Base-by-base conservation (phyloP, 257 asterid genomes). In the Pogostemon cablin region DNA sequence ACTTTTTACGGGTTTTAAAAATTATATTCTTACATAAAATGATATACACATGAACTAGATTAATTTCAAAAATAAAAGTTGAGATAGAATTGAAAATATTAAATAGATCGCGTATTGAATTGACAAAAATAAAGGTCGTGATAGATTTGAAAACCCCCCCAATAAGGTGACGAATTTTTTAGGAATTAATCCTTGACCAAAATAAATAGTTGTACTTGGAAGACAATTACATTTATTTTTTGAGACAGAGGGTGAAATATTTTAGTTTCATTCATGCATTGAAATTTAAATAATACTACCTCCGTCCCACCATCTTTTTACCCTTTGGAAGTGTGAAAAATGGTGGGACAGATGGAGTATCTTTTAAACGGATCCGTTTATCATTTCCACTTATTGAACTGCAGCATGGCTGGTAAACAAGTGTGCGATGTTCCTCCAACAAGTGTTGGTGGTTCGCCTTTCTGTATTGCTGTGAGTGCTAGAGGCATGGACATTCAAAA, bases 331-430 rank as follows among this genome's bases (percentile, higher is more conserved):
- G 32, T 25, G 32, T 25, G 32, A 25, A 25, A 25, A 25, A 25
- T 25, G 32, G 32, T 25, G 32, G 32, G 32, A 25, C 32, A 0
- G 32, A 25, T 25, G 32, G 32, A 25, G 32, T 25, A 25, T 25
- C 32, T 25, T 53, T 67, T 12, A 9, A 52, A 64, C 8, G 39
- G 32, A 66, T 43, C 48, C 37, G 3, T 47, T 50, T 50, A 57
- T 5, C 59, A 52, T 43, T 62, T 77, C 10, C 20, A 47, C 71
- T 67, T 68, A 54, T 62, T 67, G 67, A 9, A 72, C 69, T 84
- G 81, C 92, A 95, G 99, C 85, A 85, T 91, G 96, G 88, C 97
- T 78, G 97, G 98, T 60, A 95, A 88, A 80, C 98, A 95, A 86
- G 93, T 89, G 60, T 87, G 66, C 78, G 99, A 95, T 75, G 95